Evolutionary conservation across 306 rosid genomes (phyloP).

Genomic region (Boehmeria nivea): DNA sequence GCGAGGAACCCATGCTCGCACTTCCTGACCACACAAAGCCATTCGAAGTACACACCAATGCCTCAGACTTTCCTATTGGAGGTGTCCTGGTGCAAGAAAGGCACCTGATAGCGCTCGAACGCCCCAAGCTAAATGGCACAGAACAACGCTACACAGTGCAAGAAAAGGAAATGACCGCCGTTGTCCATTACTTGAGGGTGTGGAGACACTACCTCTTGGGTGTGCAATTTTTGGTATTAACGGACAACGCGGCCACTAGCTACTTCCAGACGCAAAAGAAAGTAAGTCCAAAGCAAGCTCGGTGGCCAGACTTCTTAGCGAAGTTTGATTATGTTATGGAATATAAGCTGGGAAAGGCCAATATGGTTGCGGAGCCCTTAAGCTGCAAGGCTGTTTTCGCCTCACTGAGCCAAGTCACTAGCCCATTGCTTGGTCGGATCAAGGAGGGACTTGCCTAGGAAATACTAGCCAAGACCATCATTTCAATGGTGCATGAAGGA

Average conservation of each 20-base stretch:
- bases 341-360: slow-evolving; percentile 1
- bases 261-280: not conserved
- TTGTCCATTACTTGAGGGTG: not conserved
- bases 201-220: not conserved
- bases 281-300: not conserved
- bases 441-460: too few species aligned
- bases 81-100: slow-evolving; percentile 1
- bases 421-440: too few species aligned
- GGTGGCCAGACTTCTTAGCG: not conserved
- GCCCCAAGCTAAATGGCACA: not conserved
- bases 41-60: not conserved
- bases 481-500: not conserved
- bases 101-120: not conserved
- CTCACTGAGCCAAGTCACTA: not conserved
- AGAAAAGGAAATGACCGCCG: too few species aligned
- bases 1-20: not conserved
- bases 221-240: not conserved
- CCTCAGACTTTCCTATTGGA: not conserved
- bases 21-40: too few species aligned
- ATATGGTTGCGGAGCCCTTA: not conserved
- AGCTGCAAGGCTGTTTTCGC: not conserved
- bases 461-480: not conserved
- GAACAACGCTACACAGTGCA: not conserved
- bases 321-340: not conserved
- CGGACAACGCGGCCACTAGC: too few species aligned